Base-by-base conservation (phyloP, 768 basidiomycete genomes). In the Epithele typhae region DNA sequence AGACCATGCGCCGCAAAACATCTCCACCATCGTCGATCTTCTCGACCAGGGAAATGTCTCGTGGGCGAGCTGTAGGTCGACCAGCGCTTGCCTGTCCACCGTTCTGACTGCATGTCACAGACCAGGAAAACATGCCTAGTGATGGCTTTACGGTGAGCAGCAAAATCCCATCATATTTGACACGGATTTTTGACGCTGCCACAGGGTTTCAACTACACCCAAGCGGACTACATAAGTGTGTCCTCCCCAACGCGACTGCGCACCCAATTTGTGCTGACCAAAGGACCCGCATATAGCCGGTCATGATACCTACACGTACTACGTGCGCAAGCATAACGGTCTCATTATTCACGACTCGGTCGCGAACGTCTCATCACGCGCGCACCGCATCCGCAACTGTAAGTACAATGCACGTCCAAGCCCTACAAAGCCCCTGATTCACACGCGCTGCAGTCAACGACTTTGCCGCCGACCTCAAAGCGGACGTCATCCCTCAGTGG, bases 11-110 rank as follows among this genome's bases (percentile, higher is more conserved):
- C 72, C 74, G 0, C 55, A 51, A 23, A 81, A 80, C 54, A 63
- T 81, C 7, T 78, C 80, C 3, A 79, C 75, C 12, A 53, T 83
- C 35, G 74, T 79, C 21, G 83, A 85, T 52, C 66, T 84, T 15
- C 63, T 85, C 24, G 82, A 84, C 21, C 64, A 68, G 15, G 75
- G 77, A 53, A 68, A 63, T 36, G 69, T 85, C 34, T 75, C 75
- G 5, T 85, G 83, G 82, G 74, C 72, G 0, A 66, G 74, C 15
- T 85, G 54, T 55, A 21, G 38, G 54, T 45, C 4, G 23, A n/a
- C n/a, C n/a, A n/a, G n/a, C n/a, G n/a, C n/a, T n/a, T n/a, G n/a
- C n/a, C n/a, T n/a, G n/a, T n/a, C n/a, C n/a, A n/a, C n/a, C n/a
- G n/a, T n/a, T n/a, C n/a, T n/a, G n/a, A n/a, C n/a, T n/a, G n/a